Conservation (phyloP, 1,284 basidiomycete genomes). For the Chalciporus sp. region DNA sequence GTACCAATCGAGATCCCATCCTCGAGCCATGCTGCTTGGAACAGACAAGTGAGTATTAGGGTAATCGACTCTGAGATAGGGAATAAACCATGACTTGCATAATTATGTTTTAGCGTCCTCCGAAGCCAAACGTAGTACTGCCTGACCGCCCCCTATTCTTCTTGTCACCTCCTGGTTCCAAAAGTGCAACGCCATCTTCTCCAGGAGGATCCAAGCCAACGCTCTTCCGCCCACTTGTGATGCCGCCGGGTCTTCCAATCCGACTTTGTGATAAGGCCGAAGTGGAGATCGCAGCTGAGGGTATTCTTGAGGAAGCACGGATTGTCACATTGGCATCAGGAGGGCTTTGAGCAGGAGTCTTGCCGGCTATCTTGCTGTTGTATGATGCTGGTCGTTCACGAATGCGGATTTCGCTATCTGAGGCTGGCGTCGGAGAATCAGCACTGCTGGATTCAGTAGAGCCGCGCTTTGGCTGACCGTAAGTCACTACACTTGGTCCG, state of each 20-base stretch:
- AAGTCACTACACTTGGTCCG: conserved; percentile 45
- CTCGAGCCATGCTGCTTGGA: conserved; percentile 16
- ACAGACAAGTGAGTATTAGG: conserved; percentile 14
- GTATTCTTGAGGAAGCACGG: conserved; percentile 46
- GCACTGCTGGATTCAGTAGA: conserved; percentile 54
- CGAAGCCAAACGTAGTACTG: conserved; percentile 32
- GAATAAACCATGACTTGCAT: conserved; percentile 17
- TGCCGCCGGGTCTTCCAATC: conserved; percentile 59
- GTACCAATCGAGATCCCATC: conserved; percentile 8
- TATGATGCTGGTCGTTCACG: conserved; percentile 42
- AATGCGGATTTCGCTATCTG: conserved; percentile 30
- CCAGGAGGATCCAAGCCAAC: conserved; percentile 36
- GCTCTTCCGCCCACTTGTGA: conserved; percentile 50
- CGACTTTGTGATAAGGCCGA: conserved; percentile 55
- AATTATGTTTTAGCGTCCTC: conserved; percentile 22
- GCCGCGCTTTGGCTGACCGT: conserved; percentile 53
- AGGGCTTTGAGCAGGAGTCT: conserved; percentile 44
- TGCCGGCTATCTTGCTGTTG: conserved; percentile 40
- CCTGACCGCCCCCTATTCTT: conserved; percentile 36
- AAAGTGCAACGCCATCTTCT: conserved; percentile 22
- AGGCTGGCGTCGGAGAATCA: conserved; percentile 32
- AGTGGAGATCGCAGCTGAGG: conserved; percentile 36
- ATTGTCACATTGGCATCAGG: conserved; percentile 52
- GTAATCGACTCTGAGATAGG: conserved; percentile 9
- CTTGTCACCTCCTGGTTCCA: conserved; percentile 23